Evolutionary conservation across 2,329 filamentous ascomycete genomes (phyloP).

Genomic region (Aspergillus sojae): DNA sequence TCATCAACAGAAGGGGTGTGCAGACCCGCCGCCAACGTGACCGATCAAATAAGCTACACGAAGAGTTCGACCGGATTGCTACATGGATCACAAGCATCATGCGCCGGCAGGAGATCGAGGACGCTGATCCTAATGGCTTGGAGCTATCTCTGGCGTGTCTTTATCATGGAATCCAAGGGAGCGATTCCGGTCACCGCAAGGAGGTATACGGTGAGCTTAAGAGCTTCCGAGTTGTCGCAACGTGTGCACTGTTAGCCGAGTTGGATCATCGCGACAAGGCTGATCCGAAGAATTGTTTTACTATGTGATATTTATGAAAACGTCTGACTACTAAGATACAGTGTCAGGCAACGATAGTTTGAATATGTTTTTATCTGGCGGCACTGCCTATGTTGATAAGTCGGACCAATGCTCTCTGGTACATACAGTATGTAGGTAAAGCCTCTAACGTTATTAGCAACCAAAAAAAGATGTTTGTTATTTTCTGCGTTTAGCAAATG

Average conservation of each 20-base stretch:
- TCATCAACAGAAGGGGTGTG: slow-evolving; percentile 54
- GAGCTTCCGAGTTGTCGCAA: slow-evolving; percentile 22
- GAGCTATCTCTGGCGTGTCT: slow-evolving; percentile 22
- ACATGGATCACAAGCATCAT: slow-evolving; percentile 20
- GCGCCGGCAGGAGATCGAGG: slow-evolving; percentile 4
- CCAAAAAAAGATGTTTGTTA: background rate
- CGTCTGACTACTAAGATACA: background rate
- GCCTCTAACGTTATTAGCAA: too few species aligned
- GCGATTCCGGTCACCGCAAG: background rate
- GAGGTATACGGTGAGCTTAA: slow-evolving; percentile 11
- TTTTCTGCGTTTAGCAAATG: background rate
- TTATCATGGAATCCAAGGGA: slow-evolving; percentile 9
- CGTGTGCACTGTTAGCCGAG: slow-evolving; percentile 21
- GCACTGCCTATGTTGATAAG: background rate
- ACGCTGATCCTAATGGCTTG: slow-evolving; percentile 9
- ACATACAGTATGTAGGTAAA: background rate
- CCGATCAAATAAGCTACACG: slow-evolving; percentile 45
- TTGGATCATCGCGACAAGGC: slow-evolving; percentile 8
- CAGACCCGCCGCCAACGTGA: slow-evolving; percentile 45
- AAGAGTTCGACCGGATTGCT: slow-evolving; percentile 40
- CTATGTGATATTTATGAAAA: background rate
- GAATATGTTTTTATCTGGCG: background rate
- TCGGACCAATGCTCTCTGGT: background rate
- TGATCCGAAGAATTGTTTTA: background rate
- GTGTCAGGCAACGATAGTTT: background rate